Base-by-base conservation (phyloP, 1,284 basidiomycete genomes). In the Cryptococcus sp. region DNA sequence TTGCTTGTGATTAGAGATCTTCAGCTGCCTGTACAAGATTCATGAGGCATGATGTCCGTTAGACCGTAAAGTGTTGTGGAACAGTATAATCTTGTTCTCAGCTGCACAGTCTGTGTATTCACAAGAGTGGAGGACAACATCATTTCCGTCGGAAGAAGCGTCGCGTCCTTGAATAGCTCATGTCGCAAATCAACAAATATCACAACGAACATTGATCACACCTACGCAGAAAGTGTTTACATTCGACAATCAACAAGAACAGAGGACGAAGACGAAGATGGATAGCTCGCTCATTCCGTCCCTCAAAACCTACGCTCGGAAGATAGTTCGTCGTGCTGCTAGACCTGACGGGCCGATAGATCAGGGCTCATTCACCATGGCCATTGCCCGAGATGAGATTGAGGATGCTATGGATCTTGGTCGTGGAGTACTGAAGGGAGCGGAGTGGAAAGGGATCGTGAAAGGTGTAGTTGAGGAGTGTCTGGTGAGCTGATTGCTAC, bases 391-490 rank as follows among this genome's bases (percentile, higher is more conserved):
- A 20, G 43, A 37, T 1, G 43, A 46, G 23, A 59, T 74, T 5
- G 54, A 59, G 23, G n/a, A 54, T n/a, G 43, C 19, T 10, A 60
- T 75, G 65, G 66, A 67, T 4, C 54, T 75, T 23, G 53, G 57
- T 15, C 45, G 52, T 15, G 63, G 60, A 19, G 64, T 46, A 5
- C 46, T 71, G 49, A 66, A 67, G 20, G 62, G 50, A 0, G 60
- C 47, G 20, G 50, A 64, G 38, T 58, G 69, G 66, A 73, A 77
- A 71, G 57, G 67, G 58, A 50, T 73, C 57, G 63, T 79, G 64
- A 69, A 80, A 70, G 50, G 74, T 57, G 62, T 77, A 55, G 69
- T 81, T 58, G 69, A 75, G 61, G 57, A 52, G 8, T 69, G 66
- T 38, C 46, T 76, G 26, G 75, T 77, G 52, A 41, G 73, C 68